Conservation (phyloP, 805 yeast genomes). For the Lipomyces lipofer region DNA sequence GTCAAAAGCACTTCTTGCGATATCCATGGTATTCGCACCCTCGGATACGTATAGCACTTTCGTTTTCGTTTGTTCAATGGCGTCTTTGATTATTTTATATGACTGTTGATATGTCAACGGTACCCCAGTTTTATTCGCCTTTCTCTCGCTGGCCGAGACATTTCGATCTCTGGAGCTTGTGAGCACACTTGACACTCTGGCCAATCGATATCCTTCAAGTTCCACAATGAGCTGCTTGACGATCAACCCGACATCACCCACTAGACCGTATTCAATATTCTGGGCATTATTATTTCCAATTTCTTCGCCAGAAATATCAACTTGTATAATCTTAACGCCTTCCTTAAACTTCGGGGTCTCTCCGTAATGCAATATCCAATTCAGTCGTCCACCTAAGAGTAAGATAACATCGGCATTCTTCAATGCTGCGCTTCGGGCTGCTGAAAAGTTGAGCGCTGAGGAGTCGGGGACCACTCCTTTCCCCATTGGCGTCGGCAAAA, state of each 20-base stretch:
- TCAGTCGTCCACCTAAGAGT: conserved; percentile 64
- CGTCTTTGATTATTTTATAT: conserved; percentile 50
- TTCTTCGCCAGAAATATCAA: conserved; percentile 56
- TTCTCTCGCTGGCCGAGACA: conserved; percentile 40
- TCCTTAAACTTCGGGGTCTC: conserved; percentile 53
- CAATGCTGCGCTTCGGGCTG: conserved; percentile 65
- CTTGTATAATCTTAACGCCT: conserved; percentile 55
- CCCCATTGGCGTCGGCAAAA: conserved; percentile 78
- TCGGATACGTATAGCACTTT: conserved; percentile 55
- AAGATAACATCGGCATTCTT: conserved; percentile 58
- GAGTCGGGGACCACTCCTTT: conserved; percentile 65
- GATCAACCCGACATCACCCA: conserved; percentile 55
- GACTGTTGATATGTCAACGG: conserved; percentile 55
- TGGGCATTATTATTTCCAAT: conserved; percentile 49
- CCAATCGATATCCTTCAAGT: conserved; percentile 42
- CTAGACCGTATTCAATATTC: conserved; percentile 47
- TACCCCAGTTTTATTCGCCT: conserved; percentile 37
- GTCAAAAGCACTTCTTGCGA: conserved; percentile 62
- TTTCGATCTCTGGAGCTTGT: conserved; percentile 36
- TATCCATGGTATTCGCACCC: conserved; percentile 80
- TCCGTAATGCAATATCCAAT: conserved; percentile 74
- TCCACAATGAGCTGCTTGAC: conserved; percentile 41
- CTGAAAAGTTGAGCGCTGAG: conserved; percentile 50
- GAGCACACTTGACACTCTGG: conserved; percentile 38
- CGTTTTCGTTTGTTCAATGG: conserved; percentile 37